Evolutionary conservation across 2,329 filamentous ascomycete genomes (phyloP).

Genomic region (Aspergillus sp.): DNA sequence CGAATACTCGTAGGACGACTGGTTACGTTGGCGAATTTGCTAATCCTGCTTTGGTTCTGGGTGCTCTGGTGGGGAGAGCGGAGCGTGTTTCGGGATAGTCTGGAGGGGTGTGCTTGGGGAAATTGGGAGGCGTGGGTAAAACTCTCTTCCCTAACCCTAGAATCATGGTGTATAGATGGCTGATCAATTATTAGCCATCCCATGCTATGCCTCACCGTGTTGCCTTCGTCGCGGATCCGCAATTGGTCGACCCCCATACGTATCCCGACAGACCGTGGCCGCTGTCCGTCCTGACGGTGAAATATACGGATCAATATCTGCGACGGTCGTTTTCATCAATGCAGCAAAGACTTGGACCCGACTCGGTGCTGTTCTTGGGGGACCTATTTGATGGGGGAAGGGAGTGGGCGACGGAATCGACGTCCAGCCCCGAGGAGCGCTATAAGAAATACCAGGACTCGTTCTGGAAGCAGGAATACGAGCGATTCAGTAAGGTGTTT

Average conservation of each 20-base stretch:
- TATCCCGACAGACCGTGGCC: constrained; percentile 77
- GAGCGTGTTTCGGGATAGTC: constrained; percentile 62
- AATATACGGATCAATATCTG: constrained; percentile 84
- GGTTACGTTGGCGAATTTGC: constrained; percentile 50
- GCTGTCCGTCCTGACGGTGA: constrained; percentile 56
- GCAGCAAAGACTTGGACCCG: constrained; percentile 67
- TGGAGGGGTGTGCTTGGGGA: constrained; percentile 69
- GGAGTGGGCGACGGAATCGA: constrained; percentile 74
- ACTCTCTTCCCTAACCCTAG: constrained; percentile 1
- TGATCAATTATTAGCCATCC: constrained; percentile 52
- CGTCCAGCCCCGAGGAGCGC: constrained; percentile 55
- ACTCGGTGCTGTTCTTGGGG: constrained; percentile 83
- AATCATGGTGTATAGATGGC: not conserved
- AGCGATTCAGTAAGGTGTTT: constrained; percentile 79
- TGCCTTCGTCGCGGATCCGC: constrained; percentile 78
- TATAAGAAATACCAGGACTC: constrained; percentile 67
- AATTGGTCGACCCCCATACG: constrained; percentile 89
- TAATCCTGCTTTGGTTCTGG: constrained; percentile 67
- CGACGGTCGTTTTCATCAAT: constrained; percentile 72
- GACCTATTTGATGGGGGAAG: constrained; percentile 93
- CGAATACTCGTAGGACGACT: constrained; percentile 6
- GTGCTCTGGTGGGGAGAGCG: constrained; percentile 79
- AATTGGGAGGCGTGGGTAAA: constrained; percentile 88
- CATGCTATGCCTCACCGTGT: constrained; percentile 74
- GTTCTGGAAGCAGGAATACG: constrained; percentile 83